These are phyloP conservation scores for Heliamphora exappendiculata DNA, from an alignment of 148 eudicot genomes.

Conservation along the genomic window DNA sequence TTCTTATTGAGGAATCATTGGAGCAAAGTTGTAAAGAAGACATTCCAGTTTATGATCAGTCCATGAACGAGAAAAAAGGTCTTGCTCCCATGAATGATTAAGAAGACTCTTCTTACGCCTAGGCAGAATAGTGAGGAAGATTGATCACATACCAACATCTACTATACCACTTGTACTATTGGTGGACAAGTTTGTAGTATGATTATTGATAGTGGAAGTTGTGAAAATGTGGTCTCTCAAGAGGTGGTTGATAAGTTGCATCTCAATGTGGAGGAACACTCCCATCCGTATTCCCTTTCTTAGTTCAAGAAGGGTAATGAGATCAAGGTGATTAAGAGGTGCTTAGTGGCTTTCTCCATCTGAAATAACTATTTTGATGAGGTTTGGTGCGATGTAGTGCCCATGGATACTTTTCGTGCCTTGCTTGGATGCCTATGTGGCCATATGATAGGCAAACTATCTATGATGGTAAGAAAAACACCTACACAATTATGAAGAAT, in stretches of 20 bases:
- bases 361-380: neutral
- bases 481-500: neutral
- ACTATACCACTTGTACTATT: neutral
- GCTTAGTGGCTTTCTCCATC: neutral
- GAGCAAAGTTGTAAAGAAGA: neutral
- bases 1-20: neutral
- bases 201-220: neutral
- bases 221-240: neutral
- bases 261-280: neutral
- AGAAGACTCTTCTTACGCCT: too few relatives aligned
- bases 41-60: neutral
- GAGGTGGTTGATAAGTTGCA: neutral
- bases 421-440: neutral
- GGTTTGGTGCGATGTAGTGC: neutral
- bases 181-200: neutral
- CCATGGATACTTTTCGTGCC: neutral
- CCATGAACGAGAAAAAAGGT: neutral
- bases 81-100: too few relatives aligned
- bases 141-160: neutral
- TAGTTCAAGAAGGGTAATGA: neutral
- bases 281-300: too few relatives aligned
- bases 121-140: too few relatives aligned
- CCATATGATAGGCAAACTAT: neutral
- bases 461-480: neutral
- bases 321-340: neutral